These are phyloP conservation scores for Coniochaeta sp. DNA, from an alignment of 2,329 filamentous ascomycete species.

Conservation along the genomic window DNA sequence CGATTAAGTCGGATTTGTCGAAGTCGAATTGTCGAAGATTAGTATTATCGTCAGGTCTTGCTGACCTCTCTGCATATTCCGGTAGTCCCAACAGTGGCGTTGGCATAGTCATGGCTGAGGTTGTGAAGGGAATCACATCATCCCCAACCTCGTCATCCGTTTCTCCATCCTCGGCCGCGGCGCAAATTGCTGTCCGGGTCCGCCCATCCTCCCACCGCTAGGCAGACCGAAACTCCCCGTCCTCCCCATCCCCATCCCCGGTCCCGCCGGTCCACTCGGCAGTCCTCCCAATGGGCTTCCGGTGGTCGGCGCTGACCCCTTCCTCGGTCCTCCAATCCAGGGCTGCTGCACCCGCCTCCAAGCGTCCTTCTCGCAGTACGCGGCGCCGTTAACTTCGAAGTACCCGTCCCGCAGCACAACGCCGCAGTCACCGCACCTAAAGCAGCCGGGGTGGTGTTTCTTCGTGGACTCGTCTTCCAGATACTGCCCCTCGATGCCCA, in stretches of 20 bases:
- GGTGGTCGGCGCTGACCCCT: slow-evolving; percentile 2
- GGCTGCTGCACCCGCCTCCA: slow-evolving; percentile 43
- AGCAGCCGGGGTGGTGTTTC: slow-evolving; percentile 84
- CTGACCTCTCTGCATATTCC: no score
- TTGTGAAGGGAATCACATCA: slow-evolving; percentile 40
- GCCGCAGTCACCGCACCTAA: slow-evolving; percentile 75
- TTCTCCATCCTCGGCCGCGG: slow-evolving; percentile 50
- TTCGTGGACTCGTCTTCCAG: slow-evolving; percentile 70
- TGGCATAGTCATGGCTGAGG: no score
- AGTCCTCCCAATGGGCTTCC: slow-evolving; percentile 13
- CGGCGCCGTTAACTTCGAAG: slow-evolving; percentile 74
- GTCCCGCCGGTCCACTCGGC: slow-evolving; percentile 13
- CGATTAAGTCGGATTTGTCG: no score
- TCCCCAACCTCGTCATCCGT: slow-evolving; percentile 53
- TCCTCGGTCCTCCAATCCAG: slow-evolving; percentile 6
- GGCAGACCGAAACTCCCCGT: slow-evolving; percentile 24
- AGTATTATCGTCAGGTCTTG: no score
- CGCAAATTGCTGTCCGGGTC: slow-evolving; percentile 24
- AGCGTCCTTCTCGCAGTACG: slow-evolving; percentile 85
- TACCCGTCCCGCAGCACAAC: slow-evolving; percentile 74
- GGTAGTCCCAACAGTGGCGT: no score
- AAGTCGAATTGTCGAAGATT: no score
- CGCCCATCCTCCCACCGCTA: slow-evolving; percentile 16
- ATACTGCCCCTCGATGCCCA: slow-evolving; percentile 90
- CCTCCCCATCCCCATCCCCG: no score